Evolutionary conservation across 495 filamentous ascomycete species (phyloP), one percentile per base, ranked within the genome.

Genomic region (Hypomontagnella monticulosa): DNA sequence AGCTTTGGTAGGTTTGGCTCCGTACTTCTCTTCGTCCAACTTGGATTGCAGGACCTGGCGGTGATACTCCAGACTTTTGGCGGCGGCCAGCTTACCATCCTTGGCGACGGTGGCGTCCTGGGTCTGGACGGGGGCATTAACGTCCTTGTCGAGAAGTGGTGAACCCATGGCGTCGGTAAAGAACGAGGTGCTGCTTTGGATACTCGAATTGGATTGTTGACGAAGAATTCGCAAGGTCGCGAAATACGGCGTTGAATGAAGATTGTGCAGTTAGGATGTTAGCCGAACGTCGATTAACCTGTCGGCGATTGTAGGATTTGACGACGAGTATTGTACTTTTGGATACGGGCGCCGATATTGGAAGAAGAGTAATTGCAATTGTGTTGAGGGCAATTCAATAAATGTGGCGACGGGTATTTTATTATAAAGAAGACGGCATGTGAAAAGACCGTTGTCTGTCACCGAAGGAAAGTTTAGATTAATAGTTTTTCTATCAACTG

Each of bases 31-130:
- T 66, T 86, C 77, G 30, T 89, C 86, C 51, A 94, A 77, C 78
- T 89, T 90, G 33, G 81, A 86, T 76, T 93, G 87, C 57, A 96
- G 73, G 14, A 89, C 79, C 76, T 93, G 87, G 38, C 91, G 88
- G 75, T 94, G 91, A 68, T 93, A 88, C 53, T 93, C 92, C 84
- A 96, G 88, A 67, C 76, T 82, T 81, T 85, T 87, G 18, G 82
- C 78, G 60, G 82, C 79, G 32, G 50, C 32, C 11, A 65, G 36
- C 75, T 80, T 80, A 63, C 52, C 70, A 56, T 71, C 63, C 36
- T 73, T 73, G 37, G 70, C 56, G 27, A 66, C 65, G 20, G 57
- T 50, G 41, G 61, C 55, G 14, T 61, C 42, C 62, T 69, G 65
- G 58, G 43, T 66, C 58, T 73, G 61, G 57, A 80, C 73, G 51